Conservation (phyloP, 768 basidiomycete genomes). For the Termitomyces sp. region DNA sequence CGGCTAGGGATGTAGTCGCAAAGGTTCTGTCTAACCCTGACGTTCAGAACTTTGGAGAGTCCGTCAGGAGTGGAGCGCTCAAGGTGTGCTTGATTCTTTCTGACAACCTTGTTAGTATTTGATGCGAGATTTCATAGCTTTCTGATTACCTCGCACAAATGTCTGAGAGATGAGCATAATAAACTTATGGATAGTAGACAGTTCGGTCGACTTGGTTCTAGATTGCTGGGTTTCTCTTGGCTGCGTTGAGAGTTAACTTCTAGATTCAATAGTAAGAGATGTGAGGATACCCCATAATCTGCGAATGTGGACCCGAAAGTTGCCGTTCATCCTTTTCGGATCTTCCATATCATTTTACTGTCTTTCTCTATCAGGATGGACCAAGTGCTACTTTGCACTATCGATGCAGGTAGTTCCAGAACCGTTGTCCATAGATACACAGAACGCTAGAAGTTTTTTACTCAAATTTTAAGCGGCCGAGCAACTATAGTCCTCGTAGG, state of each 20-base stretch:
- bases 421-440: not conserved
- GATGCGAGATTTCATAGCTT: constrained; percentile 27
- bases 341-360: not conserved
- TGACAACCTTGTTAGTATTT: not conserved
- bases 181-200: not conserved
- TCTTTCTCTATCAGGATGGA: not conserved
- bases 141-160: constrained; percentile 70
- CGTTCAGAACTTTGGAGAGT: constrained; percentile 81
- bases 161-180: constrained; percentile 38
- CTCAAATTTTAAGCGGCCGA: not conserved
- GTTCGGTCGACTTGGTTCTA: not conserved
- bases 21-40: constrained; percentile 81
- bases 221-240: not conserved
- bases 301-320: not conserved
- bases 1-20: constrained; percentile 72
- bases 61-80: constrained; percentile 71
- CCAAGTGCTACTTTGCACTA: not conserved
- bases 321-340: not conserved
- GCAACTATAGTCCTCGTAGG: not conserved
- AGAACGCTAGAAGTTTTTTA: not conserved
- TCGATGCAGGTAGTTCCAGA: not conserved
- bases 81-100: constrained; percentile 45
- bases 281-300: not conserved
- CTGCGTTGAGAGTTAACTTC: not conserved
- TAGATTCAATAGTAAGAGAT: not conserved